A percentile compares a stretch with the other conserved stretches of the same genome.
Evolutionary conservation across 768 basidiomycete species (phyloP).

Genomic region (Panellus pusillus): DNA sequence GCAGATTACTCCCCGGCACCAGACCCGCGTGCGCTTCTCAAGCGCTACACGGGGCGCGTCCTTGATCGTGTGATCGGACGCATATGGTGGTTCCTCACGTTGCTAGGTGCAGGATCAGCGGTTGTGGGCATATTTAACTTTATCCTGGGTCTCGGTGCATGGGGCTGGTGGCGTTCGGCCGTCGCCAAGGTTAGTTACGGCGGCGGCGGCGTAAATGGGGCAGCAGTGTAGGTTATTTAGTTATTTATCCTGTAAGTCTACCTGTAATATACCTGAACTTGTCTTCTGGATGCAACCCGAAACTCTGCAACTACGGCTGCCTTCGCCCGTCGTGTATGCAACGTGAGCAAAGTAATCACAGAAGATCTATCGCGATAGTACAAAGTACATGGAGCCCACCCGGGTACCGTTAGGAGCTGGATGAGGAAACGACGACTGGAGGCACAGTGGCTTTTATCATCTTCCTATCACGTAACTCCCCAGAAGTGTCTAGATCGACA

Average conservation of each 20-base stretch:
- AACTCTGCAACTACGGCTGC: too few species aligned
- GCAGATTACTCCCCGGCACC: constrained; percentile 48
- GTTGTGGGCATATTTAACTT: constrained; percentile 73
- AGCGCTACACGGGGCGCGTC: constrained; percentile 62
- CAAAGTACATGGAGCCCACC: too few species aligned
- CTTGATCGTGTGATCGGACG: constrained; percentile 78
- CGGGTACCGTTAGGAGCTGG: too few species aligned
- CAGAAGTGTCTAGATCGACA: neutral
- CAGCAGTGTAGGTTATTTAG: too few species aligned
- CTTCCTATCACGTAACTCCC: neutral
- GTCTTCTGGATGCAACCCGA: too few species aligned
- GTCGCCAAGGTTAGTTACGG: constrained; percentile 1
- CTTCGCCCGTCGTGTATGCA: too few species aligned
- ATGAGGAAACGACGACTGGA: too few species aligned
- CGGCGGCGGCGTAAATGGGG: neutral
- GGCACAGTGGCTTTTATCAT: too few species aligned
- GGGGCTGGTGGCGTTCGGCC: constrained; percentile 54
- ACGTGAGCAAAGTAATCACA: too few species aligned
- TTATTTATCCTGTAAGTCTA: too few species aligned
- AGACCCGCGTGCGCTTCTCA: constrained; percentile 53
- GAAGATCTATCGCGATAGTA: too few species aligned
- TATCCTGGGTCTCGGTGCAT: constrained; percentile 63
- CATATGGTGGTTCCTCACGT: constrained; percentile 72
- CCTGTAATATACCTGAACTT: neutral
- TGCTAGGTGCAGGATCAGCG: constrained; percentile 77